Evolutionary conservation across 163 green algal species (phyloP), one percentile per base, ranked within the genome.

Genomic region (Chlorella variabilis): DNA sequence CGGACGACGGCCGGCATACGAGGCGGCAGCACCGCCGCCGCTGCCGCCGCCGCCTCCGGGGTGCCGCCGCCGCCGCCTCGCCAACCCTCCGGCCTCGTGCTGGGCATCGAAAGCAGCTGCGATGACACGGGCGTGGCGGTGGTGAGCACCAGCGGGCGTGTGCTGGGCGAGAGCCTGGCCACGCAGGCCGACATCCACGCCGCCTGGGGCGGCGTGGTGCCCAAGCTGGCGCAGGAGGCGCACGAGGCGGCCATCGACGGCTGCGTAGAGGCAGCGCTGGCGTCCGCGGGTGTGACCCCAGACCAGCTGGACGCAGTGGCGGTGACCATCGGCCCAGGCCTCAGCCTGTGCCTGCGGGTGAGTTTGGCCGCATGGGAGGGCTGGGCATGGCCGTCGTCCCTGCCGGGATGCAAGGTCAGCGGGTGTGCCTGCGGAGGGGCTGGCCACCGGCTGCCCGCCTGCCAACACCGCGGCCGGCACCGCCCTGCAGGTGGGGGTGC

Each of bases 201-300:
- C 4, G 85, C 89, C 11, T 99, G 93, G 93, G 97, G 97, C 29
- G 97, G 97, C 11, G 96, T 99, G 15, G 96, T 99, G 15, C 97
- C 97, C 6, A 95, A 89, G 27, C 85, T 99, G 38, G 97, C 97
- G 1, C 88, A 93, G 77, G 89, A 97, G 78, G 97, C 95, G 34
- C 97, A 99, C 85, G 78, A 89, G 59, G 88, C 88, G 0, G 97
- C 96, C 41, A 98, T 99, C 21, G 93, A 99, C 80, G 71, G 73
- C 1, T 91, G 94, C 31, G 93, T 98, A 34, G 85, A 89, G 1
- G 36, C 82, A 13, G 93, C 94, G 4, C 89, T 99, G 41, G 21
- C 38, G 20, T 29, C 87, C 4, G 94, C 95, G 17, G 87, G 88
- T 17, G 25, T 98, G 18, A 20, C 23, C 5, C 65, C 89, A 0